Evolutionary conservation across 768 basidiomycete species (phyloP), one percentile per base, ranked within the genome.

Genomic region (Boletus sensibilis): DNA sequence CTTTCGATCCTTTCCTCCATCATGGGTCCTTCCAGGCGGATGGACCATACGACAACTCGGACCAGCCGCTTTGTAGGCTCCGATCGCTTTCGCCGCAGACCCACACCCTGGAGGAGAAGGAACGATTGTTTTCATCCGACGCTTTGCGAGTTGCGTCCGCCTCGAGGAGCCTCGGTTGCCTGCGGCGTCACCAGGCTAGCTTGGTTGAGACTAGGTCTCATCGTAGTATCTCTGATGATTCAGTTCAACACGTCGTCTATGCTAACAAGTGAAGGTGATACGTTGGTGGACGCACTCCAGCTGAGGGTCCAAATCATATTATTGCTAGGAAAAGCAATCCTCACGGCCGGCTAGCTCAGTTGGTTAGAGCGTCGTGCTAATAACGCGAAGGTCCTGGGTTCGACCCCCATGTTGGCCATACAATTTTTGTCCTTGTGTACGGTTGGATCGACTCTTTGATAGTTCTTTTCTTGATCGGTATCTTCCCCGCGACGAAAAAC

Each of bases 301-400:
- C 16, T 37, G 35, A 31, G 0, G 11, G 31, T 31, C 29, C 7
- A 8, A 3, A 25, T 25, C 25, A 8, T 29, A 29, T 29, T 29
- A 5, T 7, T 29, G 7, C 27, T 29, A 29, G 1, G 27, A 29
- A 8, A 29, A 29, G 7, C 27, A 1, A 29, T 29, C 8, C 8
- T 1, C 9, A 29, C 27, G 87, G 87, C 87, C 86, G 87, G 82
- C 85, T 90, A 88, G 88, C 88, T 90, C 88, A 90, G 88, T 78
- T 89, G 88, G 88, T 90, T 89, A 89, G 88, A 89, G 88, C 87
- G 87, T 88, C 83, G 87, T 87, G 84, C 87, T 89, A 88, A 67
- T 72, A 70, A 29, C 39, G 61, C 54, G 61, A 62, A 60, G 61
- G 50, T 62, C 59, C 54, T 56, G 58, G 59, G 61, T 62, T 62